Evolutionary conservation across 2,329 filamentous ascomycete genomes (phyloP).

Genomic region (Pestalotiopsis sp.): DNA sequence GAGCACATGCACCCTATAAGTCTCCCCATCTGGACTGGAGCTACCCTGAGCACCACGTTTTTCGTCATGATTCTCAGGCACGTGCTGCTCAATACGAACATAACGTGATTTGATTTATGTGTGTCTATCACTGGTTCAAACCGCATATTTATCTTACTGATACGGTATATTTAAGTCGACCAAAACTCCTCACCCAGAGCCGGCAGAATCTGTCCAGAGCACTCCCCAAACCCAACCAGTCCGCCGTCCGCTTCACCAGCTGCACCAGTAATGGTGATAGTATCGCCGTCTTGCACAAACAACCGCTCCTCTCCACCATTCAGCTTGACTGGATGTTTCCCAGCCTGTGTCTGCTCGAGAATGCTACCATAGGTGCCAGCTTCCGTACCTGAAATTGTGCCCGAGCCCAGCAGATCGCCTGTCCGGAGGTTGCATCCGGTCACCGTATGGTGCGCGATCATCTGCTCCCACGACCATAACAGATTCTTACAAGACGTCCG

Average conservation of each 20-base stretch:
- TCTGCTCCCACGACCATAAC: constrained; percentile 80
- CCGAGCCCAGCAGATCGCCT: constrained; percentile 77
- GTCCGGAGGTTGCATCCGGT: constrained; percentile 75
- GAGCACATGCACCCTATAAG: too few species aligned
- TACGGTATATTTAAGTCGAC: not conserved
- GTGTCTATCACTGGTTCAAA: not conserved
- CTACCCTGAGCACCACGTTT: too few species aligned
- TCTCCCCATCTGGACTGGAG: too few species aligned
- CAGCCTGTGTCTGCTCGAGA: constrained; percentile 47
- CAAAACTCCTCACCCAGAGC: not conserved
- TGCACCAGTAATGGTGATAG: constrained; percentile 41
- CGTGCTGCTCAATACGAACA: too few species aligned
- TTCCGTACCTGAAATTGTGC: constrained; percentile 65
- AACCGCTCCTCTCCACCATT: constrained; percentile 41
- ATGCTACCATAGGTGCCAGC: constrained; percentile 42
- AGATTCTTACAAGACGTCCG: constrained; percentile 67
- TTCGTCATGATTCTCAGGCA: too few species aligned
- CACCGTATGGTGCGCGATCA: constrained; percentile 78
- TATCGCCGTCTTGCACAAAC: constrained; percentile 51
- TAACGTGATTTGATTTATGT: not conserved
- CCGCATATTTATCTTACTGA: not conserved
- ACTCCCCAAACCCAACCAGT: constrained; percentile 48
- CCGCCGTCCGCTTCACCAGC: constrained; percentile 34
- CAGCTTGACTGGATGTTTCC: constrained; percentile 44
- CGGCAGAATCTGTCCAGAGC: constrained; percentile 28